Evolutionary conservation across 768 basidiomycete species (phyloP), one percentile per base, ranked within the genome.

Genomic region (Amanita inopinata): DNA sequence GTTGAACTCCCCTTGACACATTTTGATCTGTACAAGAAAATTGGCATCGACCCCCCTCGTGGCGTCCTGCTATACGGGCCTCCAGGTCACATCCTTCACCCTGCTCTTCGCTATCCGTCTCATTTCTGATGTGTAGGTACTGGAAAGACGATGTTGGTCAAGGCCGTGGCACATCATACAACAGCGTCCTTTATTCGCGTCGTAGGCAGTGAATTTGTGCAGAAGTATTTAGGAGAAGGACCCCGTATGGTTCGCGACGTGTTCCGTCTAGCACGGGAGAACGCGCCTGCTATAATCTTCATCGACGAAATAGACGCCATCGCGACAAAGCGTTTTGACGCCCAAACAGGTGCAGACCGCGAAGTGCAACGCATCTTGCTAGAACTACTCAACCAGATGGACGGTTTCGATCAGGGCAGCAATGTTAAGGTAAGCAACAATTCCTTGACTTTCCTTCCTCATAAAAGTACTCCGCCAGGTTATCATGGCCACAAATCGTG

Each of bases 241-340:
- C 96, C 96, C 31, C 88, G 96, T 50, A 99, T 99, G 96, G 96
- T 99, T 50, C 83, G 96, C 56, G 96, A 99, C 58, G 96, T 99
- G 41, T 99, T 99, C 73, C 79, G 96, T 45, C 78, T 99, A 35
- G 96, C 96, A 18, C 73, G 96, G 51, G 96, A 99, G 63, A 99
- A 99, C 59, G 73, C 93, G 0, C 96, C 96, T 1, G 82, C 91
- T 19, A 99, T 99, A 58, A 98, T 99, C 63, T 99, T 99, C 69
- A 98, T 99, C 56, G 96, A 98, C 61, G 94, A 93, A 56, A 87
- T 93, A 52, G 96, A 99, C 52, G 94, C 96, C 14, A 99, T 99
- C 59, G 96, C 96, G 2, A 98, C 96, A 27, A 99, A 99, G 64
- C 91, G 94, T 58, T 99, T 99, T 63, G 96, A 98, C 57, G 96